Evolutionary conservation across 169 alveolate species (phyloP).

Genomic region (Plasmodium knowlesi): DNA sequence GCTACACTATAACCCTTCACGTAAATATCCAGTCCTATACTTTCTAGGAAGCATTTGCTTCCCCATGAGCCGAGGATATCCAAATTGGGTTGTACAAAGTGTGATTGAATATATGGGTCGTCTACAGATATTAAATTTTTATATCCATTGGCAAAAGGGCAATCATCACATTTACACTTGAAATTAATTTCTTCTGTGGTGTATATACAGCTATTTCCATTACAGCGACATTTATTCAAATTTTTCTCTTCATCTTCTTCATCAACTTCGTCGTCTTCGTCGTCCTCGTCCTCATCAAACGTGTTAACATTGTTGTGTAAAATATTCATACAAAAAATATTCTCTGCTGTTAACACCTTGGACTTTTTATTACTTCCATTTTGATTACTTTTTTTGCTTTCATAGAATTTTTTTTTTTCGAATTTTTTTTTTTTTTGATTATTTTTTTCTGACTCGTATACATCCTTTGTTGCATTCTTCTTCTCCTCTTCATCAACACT

Average conservation of each 20-base stretch:
- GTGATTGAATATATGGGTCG: slow-evolving; percentile 75
- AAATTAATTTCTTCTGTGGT: slow-evolving; percentile 72
- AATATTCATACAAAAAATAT: slow-evolving; percentile 69
- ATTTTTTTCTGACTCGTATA: neutral
- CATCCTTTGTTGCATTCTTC: neutral
- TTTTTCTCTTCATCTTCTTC: slow-evolving; percentile 62
- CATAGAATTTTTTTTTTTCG: neutral
- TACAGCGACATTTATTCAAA: slow-evolving; percentile 59
- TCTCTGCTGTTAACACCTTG: slow-evolving; percentile 65
- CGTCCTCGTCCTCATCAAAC: slow-evolving; percentile 77
- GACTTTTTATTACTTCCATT: slow-evolving; percentile 22
- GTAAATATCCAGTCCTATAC: slow-evolving; percentile 80
- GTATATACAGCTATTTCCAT: slow-evolving; percentile 70
- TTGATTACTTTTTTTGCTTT: neutral
- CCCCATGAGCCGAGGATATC: slow-evolving; percentile 86
- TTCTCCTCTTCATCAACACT: neutral
- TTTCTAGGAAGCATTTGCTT: slow-evolving; percentile 83
- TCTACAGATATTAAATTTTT: slow-evolving; percentile 69
- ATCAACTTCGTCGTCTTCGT: slow-evolving; percentile 44
- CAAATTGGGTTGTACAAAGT: slow-evolving; percentile 74
- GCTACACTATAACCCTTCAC: slow-evolving; percentile 81
- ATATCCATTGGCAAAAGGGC: slow-evolving; percentile 74
- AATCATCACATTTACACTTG: slow-evolving; percentile 72
- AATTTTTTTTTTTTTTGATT: neutral
- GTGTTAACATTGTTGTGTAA: slow-evolving; percentile 74